Evolutionary conservation across 2,329 filamentous ascomycete genomes (phyloP).

Genomic region (Passalora sequoiae): DNA sequence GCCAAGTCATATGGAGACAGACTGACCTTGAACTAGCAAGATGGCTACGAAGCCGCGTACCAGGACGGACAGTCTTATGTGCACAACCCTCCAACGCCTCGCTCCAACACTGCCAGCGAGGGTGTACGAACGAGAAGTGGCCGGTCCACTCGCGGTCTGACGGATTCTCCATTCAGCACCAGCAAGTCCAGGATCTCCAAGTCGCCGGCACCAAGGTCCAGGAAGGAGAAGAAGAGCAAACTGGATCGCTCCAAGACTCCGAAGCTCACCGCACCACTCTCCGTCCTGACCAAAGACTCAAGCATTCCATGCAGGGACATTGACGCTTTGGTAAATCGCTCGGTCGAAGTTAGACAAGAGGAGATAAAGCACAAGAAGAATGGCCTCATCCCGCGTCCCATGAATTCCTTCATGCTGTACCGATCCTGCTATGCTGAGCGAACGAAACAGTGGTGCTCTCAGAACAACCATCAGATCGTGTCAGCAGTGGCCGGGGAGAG

Average conservation of each 20-base stretch:
- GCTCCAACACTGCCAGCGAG: slow-evolving; percentile 40
- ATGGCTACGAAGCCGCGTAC: slow-evolving; percentile 25
- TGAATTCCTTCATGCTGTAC: slow-evolving; percentile 99
- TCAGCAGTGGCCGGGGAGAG: slow-evolving; percentile 81
- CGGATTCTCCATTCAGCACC: slow-evolving; percentile 35
- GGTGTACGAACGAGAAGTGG: slow-evolving; percentile 39
- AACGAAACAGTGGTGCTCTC: slow-evolving; percentile 71
- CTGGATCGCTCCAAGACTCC: slow-evolving; percentile 45
- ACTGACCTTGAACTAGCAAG: slow-evolving; percentile 24
- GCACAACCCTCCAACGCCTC: slow-evolving; percentile 41
- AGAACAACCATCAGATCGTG: slow-evolving; percentile 91
- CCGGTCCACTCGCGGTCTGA: slow-evolving; percentile 30
- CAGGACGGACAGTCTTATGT: slow-evolving; percentile 24
- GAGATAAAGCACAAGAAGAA: slow-evolving; percentile 64
- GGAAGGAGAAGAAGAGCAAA: slow-evolving; percentile 43
- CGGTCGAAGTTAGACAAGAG: slow-evolving; percentile 57
- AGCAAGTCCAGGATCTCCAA: slow-evolving; percentile 31
- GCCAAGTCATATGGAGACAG: not conserved
- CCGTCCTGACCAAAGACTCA: slow-evolving; percentile 61
- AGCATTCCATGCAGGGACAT: slow-evolving; percentile 69
- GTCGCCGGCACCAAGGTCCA: slow-evolving; percentile 33
- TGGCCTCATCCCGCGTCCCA: slow-evolving; percentile 80
- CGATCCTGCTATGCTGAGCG: slow-evolving; percentile 85
- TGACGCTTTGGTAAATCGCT: slow-evolving; percentile 69
- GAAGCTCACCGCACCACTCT: slow-evolving; percentile 62